Percentiles rank a stretch among this genome's conserved stretches.
Evolutionary conservation across 768 basidiomycete species (phyloP).

Genomic region (Auricularia sp.): DNA sequence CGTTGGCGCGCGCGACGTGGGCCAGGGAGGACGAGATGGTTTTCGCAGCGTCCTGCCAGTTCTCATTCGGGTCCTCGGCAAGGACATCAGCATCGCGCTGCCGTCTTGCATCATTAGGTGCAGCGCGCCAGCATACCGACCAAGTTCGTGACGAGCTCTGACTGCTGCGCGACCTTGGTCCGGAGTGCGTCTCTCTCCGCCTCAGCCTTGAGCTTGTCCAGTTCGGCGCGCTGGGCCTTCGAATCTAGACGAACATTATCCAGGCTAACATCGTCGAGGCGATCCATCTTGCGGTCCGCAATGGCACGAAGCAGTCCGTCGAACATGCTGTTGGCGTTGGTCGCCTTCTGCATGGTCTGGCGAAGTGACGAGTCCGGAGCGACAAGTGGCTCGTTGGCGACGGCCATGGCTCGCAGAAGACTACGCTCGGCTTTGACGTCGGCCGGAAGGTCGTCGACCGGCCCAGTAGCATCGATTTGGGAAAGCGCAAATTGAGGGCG

Average conservation of each 20-base stretch:
- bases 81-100: conserved; percentile 34
- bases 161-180: conserved; percentile 54
- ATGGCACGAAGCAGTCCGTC: conserved; percentile 80
- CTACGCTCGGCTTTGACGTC: conserved; percentile 67
- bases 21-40: conserved; percentile 41
- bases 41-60: conserved; percentile 20
- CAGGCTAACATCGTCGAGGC: conserved; percentile 58
- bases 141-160: conserved; percentile 57
- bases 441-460: conserved; percentile 27
- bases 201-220: conserved; percentile 59
- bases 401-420: conserved; percentile 55
- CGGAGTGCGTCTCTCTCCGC: conserved; percentile 55
- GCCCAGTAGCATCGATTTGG: conserved; percentile 26
- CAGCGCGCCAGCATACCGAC: conserved; percentile 74
- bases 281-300: conserved; percentile 68
- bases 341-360: conserved; percentile 52
- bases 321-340: conserved; percentile 71
- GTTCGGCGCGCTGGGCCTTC: conserved; percentile 51
- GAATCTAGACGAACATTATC: conserved; percentile 68
- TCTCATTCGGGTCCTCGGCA: conserved; percentile 18
- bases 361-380: conserved; percentile 50
- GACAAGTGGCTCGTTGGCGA: conserved; percentile 59
- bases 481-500: conserved; percentile 52
- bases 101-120: conserved; percentile 62
- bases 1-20: conserved; percentile 53